Evolutionary conservation across 106 monocot genomes (phyloP).

Genomic region (Ottelia alismoides): DNA sequence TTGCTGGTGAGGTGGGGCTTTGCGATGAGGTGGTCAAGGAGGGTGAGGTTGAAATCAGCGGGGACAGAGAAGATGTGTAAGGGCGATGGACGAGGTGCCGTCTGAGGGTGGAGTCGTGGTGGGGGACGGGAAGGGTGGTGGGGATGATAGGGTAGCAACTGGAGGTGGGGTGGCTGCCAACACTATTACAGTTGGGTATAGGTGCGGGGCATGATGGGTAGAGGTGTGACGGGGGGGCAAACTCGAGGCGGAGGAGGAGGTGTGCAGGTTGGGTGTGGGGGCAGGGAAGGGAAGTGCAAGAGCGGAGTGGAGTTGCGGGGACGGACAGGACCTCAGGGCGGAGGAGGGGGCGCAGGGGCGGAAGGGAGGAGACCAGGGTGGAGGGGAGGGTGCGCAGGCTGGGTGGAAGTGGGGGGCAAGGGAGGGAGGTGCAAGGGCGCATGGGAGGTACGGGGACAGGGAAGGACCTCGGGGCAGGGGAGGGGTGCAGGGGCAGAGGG

Average conservation of each 20-base stretch:
- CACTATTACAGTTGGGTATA: not conserved
- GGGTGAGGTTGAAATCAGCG: too few species aligned
- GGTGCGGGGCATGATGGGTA: not conserved
- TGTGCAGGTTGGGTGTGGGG: too few species aligned
- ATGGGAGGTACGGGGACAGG: not conserved
- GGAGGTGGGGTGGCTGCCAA: not conserved
- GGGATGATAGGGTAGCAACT: too few species aligned
- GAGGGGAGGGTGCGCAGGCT: not conserved
- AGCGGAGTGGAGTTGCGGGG: not conserved
- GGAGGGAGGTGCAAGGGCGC: not conserved
- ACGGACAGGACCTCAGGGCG: not conserved
- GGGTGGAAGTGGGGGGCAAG: not conserved
- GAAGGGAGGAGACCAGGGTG: not conserved
- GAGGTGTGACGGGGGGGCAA: not conserved
- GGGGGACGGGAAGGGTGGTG: too few species aligned
- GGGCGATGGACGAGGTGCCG: too few species aligned
- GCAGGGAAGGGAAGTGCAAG: not conserved
- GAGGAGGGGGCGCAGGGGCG: not conserved
- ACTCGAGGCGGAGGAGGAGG: not conserved
- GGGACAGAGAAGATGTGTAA: too few species aligned
- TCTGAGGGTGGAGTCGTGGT: too few species aligned
- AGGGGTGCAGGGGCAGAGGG: not conserved
- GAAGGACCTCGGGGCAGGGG: not conserved
- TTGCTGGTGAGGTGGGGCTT: too few species aligned
- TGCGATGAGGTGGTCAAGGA: too few species aligned